A percentile compares a stretch with the other conserved stretches of the same genome.
Conservation (phyloP, 169 alveolate genomes). For the Fabrea salina region DNA sequence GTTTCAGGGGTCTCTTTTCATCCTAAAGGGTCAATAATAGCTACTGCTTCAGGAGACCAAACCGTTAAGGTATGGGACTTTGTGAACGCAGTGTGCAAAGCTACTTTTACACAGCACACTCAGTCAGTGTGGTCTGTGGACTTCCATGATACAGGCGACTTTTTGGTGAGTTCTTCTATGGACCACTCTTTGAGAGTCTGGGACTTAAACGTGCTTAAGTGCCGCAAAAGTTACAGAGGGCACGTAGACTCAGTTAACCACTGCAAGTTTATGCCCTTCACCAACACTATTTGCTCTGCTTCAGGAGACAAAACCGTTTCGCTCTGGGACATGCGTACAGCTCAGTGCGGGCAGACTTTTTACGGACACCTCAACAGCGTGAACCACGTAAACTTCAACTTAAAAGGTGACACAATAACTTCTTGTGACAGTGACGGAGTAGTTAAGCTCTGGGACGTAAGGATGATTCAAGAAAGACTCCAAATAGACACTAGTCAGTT, state of each 20-base stretch:
- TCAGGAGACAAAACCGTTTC: slow-evolving; percentile 89
- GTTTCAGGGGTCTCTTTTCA: slow-evolving; percentile 88
- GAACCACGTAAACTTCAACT: slow-evolving; percentile 73
- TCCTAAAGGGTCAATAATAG: slow-evolving; percentile 84
- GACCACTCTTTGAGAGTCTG: slow-evolving; percentile 88
- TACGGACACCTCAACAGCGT: slow-evolving; percentile 90
- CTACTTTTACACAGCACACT: slow-evolving; percentile 89
- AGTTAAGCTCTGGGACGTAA: slow-evolving; percentile 89
- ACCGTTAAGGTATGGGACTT: slow-evolving; percentile 92
- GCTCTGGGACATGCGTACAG: slow-evolving; percentile 92
- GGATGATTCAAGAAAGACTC: slow-evolving; percentile 83
- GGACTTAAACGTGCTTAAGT: slow-evolving; percentile 81
- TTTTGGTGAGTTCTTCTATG: slow-evolving; percentile 77
- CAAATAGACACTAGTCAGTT: slow-evolving; percentile 80
- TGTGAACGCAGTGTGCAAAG: slow-evolving; percentile 83
- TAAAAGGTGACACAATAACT: slow-evolving; percentile 81
- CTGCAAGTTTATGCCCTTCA: slow-evolving; percentile 84
- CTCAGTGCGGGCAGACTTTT: slow-evolving; percentile 86
- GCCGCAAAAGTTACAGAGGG: slow-evolving; percentile 89
- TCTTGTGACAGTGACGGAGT: slow-evolving; percentile 93
- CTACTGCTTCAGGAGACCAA: slow-evolving; percentile 91
- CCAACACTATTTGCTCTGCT: slow-evolving; percentile 70
- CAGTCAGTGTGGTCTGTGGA: slow-evolving; percentile 86
- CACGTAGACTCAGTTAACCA: slow-evolving; percentile 91
- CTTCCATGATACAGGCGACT: slow-evolving; percentile 87